Percentiles rank a stretch among this genome's conserved stretches.
phyloP scores from a whole-genome alignment of 257 asterid genomes.

The Solanum ossicruentum region DNA sequence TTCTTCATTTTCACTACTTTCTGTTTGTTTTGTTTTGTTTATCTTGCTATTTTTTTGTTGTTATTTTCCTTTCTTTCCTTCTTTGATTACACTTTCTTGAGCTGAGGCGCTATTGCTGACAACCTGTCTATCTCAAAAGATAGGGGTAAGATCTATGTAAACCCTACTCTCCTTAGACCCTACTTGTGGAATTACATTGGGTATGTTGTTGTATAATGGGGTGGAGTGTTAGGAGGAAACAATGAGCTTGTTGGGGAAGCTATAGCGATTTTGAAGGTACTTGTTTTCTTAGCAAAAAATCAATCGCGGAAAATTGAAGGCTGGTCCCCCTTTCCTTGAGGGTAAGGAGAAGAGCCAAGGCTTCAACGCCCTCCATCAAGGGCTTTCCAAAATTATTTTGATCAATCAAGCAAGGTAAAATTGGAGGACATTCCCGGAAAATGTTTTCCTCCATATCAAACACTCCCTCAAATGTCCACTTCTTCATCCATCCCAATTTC shows the following conservation, averaged over 20 bases:
- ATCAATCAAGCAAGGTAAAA: not conserved
- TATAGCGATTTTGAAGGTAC: not conserved
- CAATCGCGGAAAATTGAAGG: no score
- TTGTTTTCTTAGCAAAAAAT: not conserved
- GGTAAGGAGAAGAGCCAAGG: no score
- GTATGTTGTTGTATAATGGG: not conserved
- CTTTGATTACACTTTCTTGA: not conserved
- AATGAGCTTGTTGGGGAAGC: not conserved
- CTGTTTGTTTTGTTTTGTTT: not conserved
- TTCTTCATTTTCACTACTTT: not conserved
- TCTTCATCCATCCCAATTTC: not conserved
- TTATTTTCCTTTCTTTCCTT: not conserved
- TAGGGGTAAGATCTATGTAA: not conserved
- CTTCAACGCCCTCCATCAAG: no score
- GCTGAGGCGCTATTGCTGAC: not conserved
- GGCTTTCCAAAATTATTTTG: not conserved
- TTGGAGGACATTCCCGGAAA: not conserved
- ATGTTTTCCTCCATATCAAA: not conserved
- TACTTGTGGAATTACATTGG: not conserved
- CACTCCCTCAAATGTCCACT: not conserved
- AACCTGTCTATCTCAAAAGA: not conserved
- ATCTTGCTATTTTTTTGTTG: not conserved
- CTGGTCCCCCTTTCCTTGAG: no score
- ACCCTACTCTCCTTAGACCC: not conserved
- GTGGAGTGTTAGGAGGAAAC: not conserved